Evolutionary conservation across 2,329 filamentous ascomycete genomes (phyloP), one percentile per base, ranked within the genome.

Genomic region (Paraphoma chrysanthemicola): DNA sequence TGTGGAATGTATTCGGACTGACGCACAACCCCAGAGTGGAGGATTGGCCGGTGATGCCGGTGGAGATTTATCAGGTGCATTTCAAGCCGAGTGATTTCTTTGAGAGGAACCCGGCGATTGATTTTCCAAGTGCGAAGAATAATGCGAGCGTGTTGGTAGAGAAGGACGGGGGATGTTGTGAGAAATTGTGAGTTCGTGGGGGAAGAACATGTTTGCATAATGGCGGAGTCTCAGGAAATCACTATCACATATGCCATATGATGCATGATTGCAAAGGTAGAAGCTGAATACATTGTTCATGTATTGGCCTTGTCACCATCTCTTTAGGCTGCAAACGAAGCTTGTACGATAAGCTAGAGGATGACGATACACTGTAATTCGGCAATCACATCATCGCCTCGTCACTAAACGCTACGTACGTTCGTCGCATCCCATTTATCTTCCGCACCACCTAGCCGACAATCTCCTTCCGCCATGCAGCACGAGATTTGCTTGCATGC

Each of bases 61-160:
- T 77, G 1, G 82, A 84, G 59, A 81, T 81, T 38, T 78, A 82
- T 58, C 76, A 79, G 58, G 62, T 84, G 5, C 73, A 80, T 28
- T 73, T 84, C 51, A 78, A 80, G 41, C 83, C 83, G 0, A 75
- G 78, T 9, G 82, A 86, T 62, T 85, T 86, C 76, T 86, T 85
- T 60, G 78, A 77, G 1, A 76, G 71, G 30, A 86, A 85, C 48
- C 83, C 83, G 0, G 79, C 80, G 4, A 78, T 85, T 49, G 83
- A 85, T 71, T 82, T 86, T 18, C 82, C 83, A 1, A 68, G 65
- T 7, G 59, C 56, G n/a, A 73, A 69, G 66, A 76, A 76, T 11
- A 39, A 61, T 8, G 63, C 72, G 0, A 67, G 60, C 31, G 70
- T 75, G 30, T 48, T 76, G 48, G 68, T 71, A 6, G 59, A 44